Evolutionary conservation across 208 protist genomes (phyloP).

Genomic region (Balamuthia mandrillaris): DNA sequence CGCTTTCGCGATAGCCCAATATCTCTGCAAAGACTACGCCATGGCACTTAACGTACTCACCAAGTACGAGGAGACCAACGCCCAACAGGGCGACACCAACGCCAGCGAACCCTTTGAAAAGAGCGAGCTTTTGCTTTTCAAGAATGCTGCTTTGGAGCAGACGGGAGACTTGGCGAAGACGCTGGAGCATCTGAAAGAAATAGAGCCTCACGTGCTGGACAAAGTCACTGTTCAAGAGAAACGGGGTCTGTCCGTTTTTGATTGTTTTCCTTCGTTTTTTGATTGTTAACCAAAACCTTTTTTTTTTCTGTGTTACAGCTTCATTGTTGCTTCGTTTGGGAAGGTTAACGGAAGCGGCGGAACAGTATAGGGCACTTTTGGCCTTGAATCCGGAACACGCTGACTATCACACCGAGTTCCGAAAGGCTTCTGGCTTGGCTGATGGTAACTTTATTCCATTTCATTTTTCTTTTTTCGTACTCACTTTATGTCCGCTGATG

Average conservation of each 20-base stretch:
- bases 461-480: too few relatives aligned
- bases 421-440: neutral
- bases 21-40: neutral
- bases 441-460: too few relatives aligned
- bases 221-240: slow-evolving; percentile 7
- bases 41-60: neutral
- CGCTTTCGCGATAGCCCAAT: neutral
- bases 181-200: neutral
- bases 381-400: slow-evolving; percentile 8
- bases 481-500: neutral
- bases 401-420: neutral
- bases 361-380: neutral
- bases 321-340: neutral
- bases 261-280: neutral
- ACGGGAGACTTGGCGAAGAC: neutral
- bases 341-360: neutral
- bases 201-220: neutral
- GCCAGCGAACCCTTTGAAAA: neutral
- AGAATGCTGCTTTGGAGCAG: neutral
- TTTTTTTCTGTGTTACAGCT: neutral
- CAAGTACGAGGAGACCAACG: neutral
- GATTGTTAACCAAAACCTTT: too few relatives aligned
- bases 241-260: neutral
- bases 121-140: slow-evolving; percentile 22
- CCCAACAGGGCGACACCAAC: neutral